Evolutionary conservation across 2,329 filamentous ascomycete genomes (phyloP), one percentile per base, ranked within the genome.

Genomic region (Chaetomiaceae sp.): DNA sequence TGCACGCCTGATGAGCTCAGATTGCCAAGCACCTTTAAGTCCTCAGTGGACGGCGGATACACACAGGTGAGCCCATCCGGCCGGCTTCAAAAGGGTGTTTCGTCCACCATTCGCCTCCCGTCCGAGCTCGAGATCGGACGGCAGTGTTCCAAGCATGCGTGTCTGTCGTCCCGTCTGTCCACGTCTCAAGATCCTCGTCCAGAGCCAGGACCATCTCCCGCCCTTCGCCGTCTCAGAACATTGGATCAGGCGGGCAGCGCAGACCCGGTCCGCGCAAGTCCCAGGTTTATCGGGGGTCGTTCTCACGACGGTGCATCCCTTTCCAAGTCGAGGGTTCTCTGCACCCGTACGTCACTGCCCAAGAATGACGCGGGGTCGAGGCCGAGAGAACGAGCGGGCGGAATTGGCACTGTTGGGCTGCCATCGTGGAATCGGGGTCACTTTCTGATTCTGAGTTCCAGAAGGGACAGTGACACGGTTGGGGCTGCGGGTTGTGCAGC

Each of bases 51-150:
- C n/a, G n/a, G 34, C 34, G 34, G 34, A 17, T 37, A 37, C 14
- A 37, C 34, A 37, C 34, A 37, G 34, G 34, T 42, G 31, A 47
- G 20, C 27, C 43, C 43, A 39, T 39, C 42, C 34, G 47, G 9
- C 46, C 40, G 37, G 38, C 36, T 38, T 53, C 31, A 19, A 23
- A 22, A 45, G 25, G 31, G 43, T 15, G 5, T 27, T 31, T 31
- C 9, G 27, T 7, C 27, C 27, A 11, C 14, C 14, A 14, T 7
- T 19, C 17, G 23, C 36, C 7, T 29, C 29, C 42, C 37, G 46
- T 43, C 47, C 47, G 48, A 54, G 50, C 44, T 43, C 51, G 46
- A 43, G 36, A 54, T 52, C 54, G 44, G 53, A 59, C 39, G 47
- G 36, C 25, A 49, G 31, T 31, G 17, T 44, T 40, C 25, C 37